Evolutionary conservation across 495 filamentous ascomycete species (phyloP).

Genomic region (Pseudevernia furfuracea): DNA sequence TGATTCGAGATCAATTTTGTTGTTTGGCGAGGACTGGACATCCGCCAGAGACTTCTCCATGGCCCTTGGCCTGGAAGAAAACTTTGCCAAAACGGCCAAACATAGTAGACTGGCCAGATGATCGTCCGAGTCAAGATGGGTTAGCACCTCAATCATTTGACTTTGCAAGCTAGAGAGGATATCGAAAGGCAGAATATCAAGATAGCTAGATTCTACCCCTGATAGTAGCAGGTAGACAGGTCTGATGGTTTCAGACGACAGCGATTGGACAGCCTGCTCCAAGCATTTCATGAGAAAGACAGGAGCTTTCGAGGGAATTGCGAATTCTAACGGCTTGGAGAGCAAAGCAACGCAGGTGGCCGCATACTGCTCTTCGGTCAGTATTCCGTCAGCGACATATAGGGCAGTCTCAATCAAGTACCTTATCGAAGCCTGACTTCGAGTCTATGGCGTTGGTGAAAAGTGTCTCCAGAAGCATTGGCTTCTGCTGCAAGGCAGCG

Average conservation of each 20-base stretch:
- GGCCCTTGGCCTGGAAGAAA: constrained; percentile 28
- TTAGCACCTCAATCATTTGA: constrained; percentile 40
- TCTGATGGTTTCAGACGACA: constrained; percentile 37
- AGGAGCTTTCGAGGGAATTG: constrained; percentile 37
- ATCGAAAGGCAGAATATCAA: constrained; percentile 35
- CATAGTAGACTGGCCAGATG: constrained; percentile 44
- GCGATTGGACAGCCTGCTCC: constrained; percentile 29
- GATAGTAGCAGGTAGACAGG: constrained; percentile 38
- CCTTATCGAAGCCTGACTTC: constrained; percentile 29
- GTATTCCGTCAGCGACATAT: not conserved
- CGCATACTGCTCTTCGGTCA: constrained; percentile 30
- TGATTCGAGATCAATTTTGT: not conserved
- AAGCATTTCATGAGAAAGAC: constrained; percentile 38
- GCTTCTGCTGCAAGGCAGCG: constrained; percentile 36
- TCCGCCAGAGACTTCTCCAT: not conserved
- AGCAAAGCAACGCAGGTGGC: constrained; percentile 38
- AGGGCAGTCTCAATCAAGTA: constrained; percentile 19
- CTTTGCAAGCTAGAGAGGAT: constrained; percentile 39
- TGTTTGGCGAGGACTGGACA: not conserved
- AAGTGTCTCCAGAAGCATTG: constrained; percentile 37
- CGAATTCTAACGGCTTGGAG: constrained; percentile 33
- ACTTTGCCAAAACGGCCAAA: constrained; percentile 41
- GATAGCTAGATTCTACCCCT: constrained; percentile 29
- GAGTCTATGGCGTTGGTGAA: constrained; percentile 33
- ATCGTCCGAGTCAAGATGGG: constrained; percentile 39